Conservation (phyloP, 2,329 filamentous ascomycete species). For the Whalleya microplaca region DNA sequence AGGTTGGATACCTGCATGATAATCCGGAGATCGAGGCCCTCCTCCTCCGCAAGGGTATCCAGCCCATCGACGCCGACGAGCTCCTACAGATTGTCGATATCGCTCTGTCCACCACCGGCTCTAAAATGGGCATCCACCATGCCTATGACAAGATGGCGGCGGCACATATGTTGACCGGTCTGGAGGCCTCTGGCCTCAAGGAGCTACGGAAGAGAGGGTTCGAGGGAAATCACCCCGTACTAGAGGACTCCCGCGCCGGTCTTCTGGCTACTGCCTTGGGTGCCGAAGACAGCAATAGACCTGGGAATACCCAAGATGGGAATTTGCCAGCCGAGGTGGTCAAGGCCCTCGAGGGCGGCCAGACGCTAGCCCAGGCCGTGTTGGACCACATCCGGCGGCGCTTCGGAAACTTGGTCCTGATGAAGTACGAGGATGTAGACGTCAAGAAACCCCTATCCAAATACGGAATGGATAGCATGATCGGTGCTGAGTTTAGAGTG, state of each 20-base stretch:
- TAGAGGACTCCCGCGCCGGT: constrained; percentile 24
- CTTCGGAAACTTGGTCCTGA: too few relatives aligned
- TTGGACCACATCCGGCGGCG: too few relatives aligned
- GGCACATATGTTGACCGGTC: constrained; percentile 31
- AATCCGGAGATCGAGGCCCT: constrained; percentile 29
- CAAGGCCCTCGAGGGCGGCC: too few relatives aligned
- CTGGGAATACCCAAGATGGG: neutral
- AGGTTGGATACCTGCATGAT: constrained; percentile 38
- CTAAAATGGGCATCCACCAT: neutral
- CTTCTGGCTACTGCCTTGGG: constrained; percentile 22
- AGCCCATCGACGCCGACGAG: constrained; percentile 26
- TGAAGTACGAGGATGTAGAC: too few relatives aligned
- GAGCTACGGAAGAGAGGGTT: constrained; percentile 27
- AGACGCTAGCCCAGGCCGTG: too few relatives aligned
- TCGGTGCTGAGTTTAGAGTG: too few relatives aligned
- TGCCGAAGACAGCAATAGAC: neutral
- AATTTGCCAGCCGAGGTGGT: neutral
- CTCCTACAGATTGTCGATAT: constrained; percentile 32
- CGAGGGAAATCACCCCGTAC: constrained; percentile 2
- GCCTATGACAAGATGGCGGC: constrained; percentile 7
- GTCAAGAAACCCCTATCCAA: too few relatives aligned
- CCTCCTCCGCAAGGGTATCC: constrained; percentile 23
- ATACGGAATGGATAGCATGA: too few relatives aligned
- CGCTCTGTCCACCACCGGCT: constrained; percentile 17
- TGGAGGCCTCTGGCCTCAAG: constrained; percentile 27